These are phyloP conservation scores for Coprinopsis marcescibilis DNA, from an alignment of 768 basidiomycete genomes.

Conservation along the genomic window DNA sequence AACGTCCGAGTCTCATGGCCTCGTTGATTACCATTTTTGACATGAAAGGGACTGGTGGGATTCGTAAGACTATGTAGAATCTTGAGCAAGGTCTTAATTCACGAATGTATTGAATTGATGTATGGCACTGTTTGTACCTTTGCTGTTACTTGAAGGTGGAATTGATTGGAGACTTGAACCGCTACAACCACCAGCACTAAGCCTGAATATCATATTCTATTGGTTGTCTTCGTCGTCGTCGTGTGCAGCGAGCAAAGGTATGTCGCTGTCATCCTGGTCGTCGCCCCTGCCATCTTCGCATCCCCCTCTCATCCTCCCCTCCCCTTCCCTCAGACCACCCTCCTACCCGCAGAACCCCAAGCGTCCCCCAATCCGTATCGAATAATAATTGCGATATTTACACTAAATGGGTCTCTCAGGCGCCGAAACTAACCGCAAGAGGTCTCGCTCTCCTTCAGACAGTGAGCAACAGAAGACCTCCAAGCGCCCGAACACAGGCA, in stretches of 20 bases:
- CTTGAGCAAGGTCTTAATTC: slow-evolving; percentile 59
- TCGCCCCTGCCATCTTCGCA: slow-evolving; percentile 46
- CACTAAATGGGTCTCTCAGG: slow-evolving; percentile 76
- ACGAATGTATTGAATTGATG: slow-evolving; percentile 34
- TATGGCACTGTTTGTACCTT: slow-evolving; percentile 24
- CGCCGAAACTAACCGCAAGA: slow-evolving; percentile 78
- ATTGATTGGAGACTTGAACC: slow-evolving; percentile 9
- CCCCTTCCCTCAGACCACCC: slow-evolving; percentile 49
- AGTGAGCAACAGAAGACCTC: slow-evolving; percentile 72
- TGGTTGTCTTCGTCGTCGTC: background rate
- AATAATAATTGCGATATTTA: slow-evolving; percentile 25
- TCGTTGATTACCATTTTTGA: no score
- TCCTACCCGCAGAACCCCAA: slow-evolving; percentile 33
- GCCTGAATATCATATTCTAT: background rate
- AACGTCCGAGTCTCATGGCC: no score
- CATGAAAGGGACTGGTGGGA: no score
- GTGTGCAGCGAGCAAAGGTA: slow-evolving; percentile 20
- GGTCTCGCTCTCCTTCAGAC: slow-evolving; percentile 83
- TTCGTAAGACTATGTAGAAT: slow-evolving; percentile 58
- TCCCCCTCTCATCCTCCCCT: slow-evolving; percentile 54
- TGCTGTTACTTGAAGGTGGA: slow-evolving; percentile 12
- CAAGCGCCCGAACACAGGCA: slow-evolving; percentile 83
- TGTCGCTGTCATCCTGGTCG: slow-evolving; percentile 18
- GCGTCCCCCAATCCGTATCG: slow-evolving; percentile 31
- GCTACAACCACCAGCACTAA: slow-evolving; percentile 14